phyloP scores from a whole-genome alignment of 805 yeast genomes.

The Saccharomyces mikatae region DNA sequence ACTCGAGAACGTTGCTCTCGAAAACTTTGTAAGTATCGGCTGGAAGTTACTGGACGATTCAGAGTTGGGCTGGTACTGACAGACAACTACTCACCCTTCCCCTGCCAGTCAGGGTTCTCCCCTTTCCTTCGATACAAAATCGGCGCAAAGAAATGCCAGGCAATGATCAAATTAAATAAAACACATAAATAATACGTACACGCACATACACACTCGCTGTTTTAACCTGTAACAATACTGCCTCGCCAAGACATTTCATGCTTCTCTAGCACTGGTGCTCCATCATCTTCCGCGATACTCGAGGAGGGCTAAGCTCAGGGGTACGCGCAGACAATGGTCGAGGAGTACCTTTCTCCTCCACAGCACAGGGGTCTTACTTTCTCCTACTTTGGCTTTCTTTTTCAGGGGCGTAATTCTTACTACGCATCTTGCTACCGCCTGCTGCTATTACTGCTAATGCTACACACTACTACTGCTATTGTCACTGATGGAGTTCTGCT shows the following conservation, averaged over 20 bases:
- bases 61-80: conserved; percentile 28
- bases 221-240: neutral
- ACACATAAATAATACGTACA: neutral
- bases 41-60: conserved; percentile 28
- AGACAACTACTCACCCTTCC: neutral
- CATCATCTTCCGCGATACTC: neutral
- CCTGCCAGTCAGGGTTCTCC: neutral
- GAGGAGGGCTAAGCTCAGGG: neutral
- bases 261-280: neutral
- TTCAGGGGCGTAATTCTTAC: neutral
- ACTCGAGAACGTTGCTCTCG: conserved; percentile 1
- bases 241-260: neutral
- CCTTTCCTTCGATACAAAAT: neutral
- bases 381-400: neutral
- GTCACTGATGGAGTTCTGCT: neutral
- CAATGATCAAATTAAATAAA: neutral
- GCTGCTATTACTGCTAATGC: neutral
- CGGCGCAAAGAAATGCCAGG: neutral
- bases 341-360: neutral
- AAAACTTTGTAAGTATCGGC: conserved; percentile 17
- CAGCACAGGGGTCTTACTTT: neutral
- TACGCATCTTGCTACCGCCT: neutral
- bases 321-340: neutral
- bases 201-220: neutral
- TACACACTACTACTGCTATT: neutral